Base-by-base conservation (phyloP, 2,329 filamentous ascomycete genomes). In the Cryoendolithus antarcticus region DNA sequence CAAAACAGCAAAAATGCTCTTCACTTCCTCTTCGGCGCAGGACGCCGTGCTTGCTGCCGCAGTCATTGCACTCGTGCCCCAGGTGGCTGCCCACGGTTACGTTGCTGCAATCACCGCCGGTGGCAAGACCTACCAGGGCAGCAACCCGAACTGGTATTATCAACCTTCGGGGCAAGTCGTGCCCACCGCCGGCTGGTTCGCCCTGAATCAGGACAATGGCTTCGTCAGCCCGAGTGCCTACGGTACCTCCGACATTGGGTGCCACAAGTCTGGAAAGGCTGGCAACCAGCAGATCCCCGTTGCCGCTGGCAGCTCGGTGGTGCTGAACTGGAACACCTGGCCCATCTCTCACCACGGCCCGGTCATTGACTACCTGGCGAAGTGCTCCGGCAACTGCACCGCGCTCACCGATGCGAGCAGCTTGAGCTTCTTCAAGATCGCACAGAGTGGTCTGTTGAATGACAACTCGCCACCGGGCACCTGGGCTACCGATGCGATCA, bases 391-490 rank as follows among this genome's bases (percentile, higher is more conserved):
- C 15, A 67, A 75, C 55, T 78, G 72, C 56, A 21, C 39, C 21
- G 62, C 69, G 28, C 55, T 57, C 1, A 72, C 69, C 41, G 67
- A 72, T 56, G 71, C 74, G 57, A 60, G 57, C 2, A 52, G 60
- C 3, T 65, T 80, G 29, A 58, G 71, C 47, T 80, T 71, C 58
- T 74, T 77, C 68, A 82, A 82, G 67, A 78, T 81, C 43, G 66
- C 70, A 29, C 67, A 68, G 41, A 62, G 56, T 24, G 77, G 76
- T 41, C 65, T 75, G 44, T 60, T 71, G 43, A 53, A 61, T 45
- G 62, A 59, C 36, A 60, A 53, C 41, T 55, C 57, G 27, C 48
- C 52, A 4, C 62, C 67, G 0, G 69, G 69, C 31, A 59, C 53
- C 30, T 80, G 75, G 74, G 75, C 71, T 33, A 59, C 70, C 6